Evolutionary conservation across 208 protist genomes (phyloP), one percentile per base, ranked within the genome.

Genomic region (Trypanosoma scelopori): DNA sequence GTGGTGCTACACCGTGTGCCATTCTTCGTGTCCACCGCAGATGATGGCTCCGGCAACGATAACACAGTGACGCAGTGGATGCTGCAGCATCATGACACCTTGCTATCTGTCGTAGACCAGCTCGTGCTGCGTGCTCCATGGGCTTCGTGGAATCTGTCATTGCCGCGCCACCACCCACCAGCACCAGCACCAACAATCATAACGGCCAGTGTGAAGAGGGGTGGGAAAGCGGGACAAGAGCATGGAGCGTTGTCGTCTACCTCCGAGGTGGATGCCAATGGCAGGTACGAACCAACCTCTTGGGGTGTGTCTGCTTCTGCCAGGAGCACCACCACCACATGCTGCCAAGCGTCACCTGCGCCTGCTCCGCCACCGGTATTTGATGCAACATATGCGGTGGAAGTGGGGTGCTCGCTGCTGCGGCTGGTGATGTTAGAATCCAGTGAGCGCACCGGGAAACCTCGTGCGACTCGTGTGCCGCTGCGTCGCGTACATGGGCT

Each of bases 71-170:
- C 18, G 35, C 39, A 20, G 43, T 62, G 43, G 43, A 62, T 50
- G 20, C 22, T 56, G 22, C 39, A 41, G 1, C 30, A 35, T 13
- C 30, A 15, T 20, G 15, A 65, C 11, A 28, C 30, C 15, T 28
- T 55, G 28, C 23, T 65, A 20, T 25, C 13, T 55, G 30, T 65
- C 12, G 15, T 18, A 25, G 46, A 53, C 18, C 9, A 32, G 12
- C 48, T 65, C 32, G 46, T 52, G 13, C 32, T 55, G 27, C 28
- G 32, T 16, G 59, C 48, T 13, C 46, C 59, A 22, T 65, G 59
- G 59, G 46, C 47, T 16, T 18, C 30, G 6, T 65, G 59, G 59
- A 47, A 45, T 6, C 22, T 35, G 35, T 5, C 35, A 18, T 25
- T n/a, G 56, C 20, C 23, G 22, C 18, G 20, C 7, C 5, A 42